phyloP scores from a whole-genome alignment of 2,329 filamentous ascomycete species.

The Trichocomaceae sp. region DNA sequence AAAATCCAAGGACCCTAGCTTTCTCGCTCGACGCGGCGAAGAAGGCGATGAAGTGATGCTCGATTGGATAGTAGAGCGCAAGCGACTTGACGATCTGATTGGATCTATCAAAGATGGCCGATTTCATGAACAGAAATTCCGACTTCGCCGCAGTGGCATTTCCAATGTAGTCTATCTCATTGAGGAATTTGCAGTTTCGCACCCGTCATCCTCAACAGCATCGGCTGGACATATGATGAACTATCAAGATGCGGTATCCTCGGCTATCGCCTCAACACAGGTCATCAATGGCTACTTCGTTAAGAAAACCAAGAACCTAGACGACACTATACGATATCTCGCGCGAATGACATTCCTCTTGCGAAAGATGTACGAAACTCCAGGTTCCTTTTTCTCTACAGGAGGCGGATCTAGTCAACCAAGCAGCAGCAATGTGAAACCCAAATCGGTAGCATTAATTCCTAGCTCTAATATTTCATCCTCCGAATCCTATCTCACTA shows the following conservation, averaged over 20 bases:
- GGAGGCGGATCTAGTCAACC: slow-evolving; percentile 5
- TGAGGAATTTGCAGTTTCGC: slow-evolving; percentile 62
- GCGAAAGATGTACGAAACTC: slow-evolving; percentile 51
- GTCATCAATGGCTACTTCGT: slow-evolving; percentile 74
- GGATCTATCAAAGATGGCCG: slow-evolving; percentile 74
- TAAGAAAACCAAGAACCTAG: slow-evolving; percentile 67
- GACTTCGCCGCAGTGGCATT: slow-evolving; percentile 64
- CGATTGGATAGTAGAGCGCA: slow-evolving; percentile 75
- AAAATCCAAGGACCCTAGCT: slow-evolving; percentile 56
- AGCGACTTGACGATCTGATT: slow-evolving; percentile 73
- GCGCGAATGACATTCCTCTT: slow-evolving; percentile 64
- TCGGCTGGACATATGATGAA: slow-evolving; percentile 27
- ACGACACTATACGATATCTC: slow-evolving; percentile 71
- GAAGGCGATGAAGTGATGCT: slow-evolving; percentile 62
- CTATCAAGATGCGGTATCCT: slow-evolving; percentile 62
- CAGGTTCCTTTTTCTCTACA: neutral
- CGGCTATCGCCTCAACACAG: slow-evolving; percentile 69
- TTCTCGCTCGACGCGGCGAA: slow-evolving; percentile 51
- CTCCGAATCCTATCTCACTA: slow-evolving; percentile 62
- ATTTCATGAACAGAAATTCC: slow-evolving; percentile 80
- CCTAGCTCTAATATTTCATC: slow-evolving; percentile 54
- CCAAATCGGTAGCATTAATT: slow-evolving; percentile 53
- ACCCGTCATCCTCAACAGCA: slow-evolving; percentile 35
- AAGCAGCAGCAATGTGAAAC: slow-evolving; percentile 12
- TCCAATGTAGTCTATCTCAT: slow-evolving; percentile 72